These are phyloP conservation scores for Lepidium campestre DNA, from an alignment of 441 rosid genomes.

Conservation along the genomic window DNA sequence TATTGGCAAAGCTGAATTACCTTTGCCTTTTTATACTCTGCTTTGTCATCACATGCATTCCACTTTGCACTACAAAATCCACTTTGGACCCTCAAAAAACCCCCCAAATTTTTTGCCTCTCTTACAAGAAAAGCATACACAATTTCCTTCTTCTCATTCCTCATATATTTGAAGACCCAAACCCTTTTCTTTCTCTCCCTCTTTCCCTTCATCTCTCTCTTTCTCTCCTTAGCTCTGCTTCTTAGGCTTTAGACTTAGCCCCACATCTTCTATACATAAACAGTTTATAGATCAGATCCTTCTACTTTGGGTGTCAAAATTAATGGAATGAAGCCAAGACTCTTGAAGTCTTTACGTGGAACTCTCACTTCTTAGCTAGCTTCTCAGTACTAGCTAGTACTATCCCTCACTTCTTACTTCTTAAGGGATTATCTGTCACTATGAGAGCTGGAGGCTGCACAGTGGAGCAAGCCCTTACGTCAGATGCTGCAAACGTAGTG, in stretches of 20 bases:
- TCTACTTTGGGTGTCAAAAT: constrained; percentile 1
- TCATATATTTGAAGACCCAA: constrained; percentile 33
- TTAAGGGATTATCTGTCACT: neutral
- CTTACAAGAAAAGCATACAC: constrained; percentile 54
- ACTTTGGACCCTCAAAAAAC: constrained; percentile 56
- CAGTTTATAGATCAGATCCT: constrained; percentile 12
- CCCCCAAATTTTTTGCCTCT: constrained; percentile 42
- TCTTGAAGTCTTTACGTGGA: constrained; percentile 23
- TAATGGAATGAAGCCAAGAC: constrained; percentile 20
- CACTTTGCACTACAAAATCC: constrained; percentile 88
- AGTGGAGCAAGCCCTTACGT: constrained; percentile 62
- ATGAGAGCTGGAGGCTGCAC: constrained; percentile 75
- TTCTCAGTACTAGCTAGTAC: constrained; percentile 15
- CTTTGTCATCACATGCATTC: constrained; percentile 91
- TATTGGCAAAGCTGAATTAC: constrained; percentile 68
- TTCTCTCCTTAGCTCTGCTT: constrained; percentile 10
- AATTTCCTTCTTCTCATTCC: constrained; percentile 17
- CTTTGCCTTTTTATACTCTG: constrained; percentile 41
- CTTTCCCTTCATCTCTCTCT: constrained; percentile 4
- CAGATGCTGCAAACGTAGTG: constrained; percentile 53
- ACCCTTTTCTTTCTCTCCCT: constrained; percentile 24
- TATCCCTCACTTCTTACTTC: too few species aligned
- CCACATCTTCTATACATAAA: neutral
- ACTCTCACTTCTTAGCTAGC: constrained; percentile 6
- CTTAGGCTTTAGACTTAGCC: constrained; percentile 13